Conservation (phyloP, 352 stramenopile species). For the Pythium biforme region DNA sequence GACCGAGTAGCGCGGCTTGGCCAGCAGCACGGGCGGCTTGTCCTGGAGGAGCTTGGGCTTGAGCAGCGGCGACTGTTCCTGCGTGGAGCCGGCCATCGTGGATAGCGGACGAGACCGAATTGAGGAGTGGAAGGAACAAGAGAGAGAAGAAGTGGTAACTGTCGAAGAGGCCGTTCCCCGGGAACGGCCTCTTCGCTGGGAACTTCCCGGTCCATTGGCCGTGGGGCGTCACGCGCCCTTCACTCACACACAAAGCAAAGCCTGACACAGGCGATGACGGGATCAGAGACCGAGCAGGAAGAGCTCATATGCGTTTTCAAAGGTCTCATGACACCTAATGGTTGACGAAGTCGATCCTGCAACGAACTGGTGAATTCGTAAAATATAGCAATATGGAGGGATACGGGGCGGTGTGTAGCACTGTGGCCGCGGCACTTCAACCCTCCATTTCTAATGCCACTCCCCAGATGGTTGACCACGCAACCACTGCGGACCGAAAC, state of each 20-base stretch:
- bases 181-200: too few relatives aligned
- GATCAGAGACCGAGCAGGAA: slow-evolving; percentile 1
- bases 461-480: neutral
- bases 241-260: slow-evolving; percentile 8
- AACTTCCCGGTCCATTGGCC: too few relatives aligned
- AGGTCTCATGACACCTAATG: neutral
- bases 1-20: neutral
- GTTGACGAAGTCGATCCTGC: too few relatives aligned
- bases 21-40: neutral
- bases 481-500: neutral
- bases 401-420: neutral
- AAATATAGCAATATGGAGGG: neutral
- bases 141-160: too few relatives aligned
- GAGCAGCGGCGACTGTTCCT: slow-evolving; percentile 26
- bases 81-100: slow-evolving; percentile 7
- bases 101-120: neutral
- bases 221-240: neutral
- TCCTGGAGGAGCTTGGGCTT: slow-evolving; percentile 11
- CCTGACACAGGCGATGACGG: neutral
- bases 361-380: neutral
- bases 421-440: neutral
- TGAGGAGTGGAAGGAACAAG: slow-evolving; percentile 2
- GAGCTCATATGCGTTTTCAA: neutral
- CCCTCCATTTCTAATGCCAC: slow-evolving; percentile 9
- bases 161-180: too few relatives aligned